Evolutionary conservation across 2,329 filamentous ascomycete genomes (phyloP).

Genomic region (Parastagonospora avenae): DNA sequence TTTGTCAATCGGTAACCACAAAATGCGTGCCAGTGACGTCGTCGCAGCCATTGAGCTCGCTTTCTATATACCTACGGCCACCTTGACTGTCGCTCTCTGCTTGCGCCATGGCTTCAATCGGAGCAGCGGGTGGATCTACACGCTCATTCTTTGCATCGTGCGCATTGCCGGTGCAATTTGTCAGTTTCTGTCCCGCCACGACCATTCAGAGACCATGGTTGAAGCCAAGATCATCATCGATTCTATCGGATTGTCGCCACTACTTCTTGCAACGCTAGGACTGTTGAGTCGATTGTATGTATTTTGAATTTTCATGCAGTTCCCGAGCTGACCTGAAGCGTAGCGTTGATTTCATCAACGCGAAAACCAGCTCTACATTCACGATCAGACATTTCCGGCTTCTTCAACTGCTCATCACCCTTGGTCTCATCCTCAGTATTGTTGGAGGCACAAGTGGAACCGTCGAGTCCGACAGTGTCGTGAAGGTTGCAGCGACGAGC

Average conservation of each 20-base stretch:
- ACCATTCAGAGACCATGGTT: constrained; percentile 48
- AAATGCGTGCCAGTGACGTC: constrained; percentile 9
- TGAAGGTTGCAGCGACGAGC: constrained; percentile 20
- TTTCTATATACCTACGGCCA: constrained; percentile 44
- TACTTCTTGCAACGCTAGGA: constrained; percentile 55
- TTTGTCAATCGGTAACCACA: background rate
- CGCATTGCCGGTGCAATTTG: constrained; percentile 58
- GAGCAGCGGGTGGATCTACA: constrained; percentile 59
- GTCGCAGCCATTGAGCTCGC: constrained; percentile 40
- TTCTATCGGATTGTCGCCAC: constrained; percentile 56
- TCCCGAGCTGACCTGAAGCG: background rate
- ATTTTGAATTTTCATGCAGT: background rate
- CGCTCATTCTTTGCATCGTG: constrained; percentile 58
- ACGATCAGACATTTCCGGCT: constrained; percentile 32
- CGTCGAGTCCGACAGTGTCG: constrained; percentile 12
- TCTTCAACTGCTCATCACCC: constrained; percentile 36
- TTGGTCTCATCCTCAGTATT: constrained; percentile 45
- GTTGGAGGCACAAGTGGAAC: constrained; percentile 18
- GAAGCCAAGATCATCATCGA: constrained; percentile 51
- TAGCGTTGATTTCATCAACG: constrained; percentile 21
- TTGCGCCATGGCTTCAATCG: constrained; percentile 47
- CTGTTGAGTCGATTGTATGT: constrained; percentile 48
- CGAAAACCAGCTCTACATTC: constrained; percentile 18
- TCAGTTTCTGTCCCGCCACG: constrained; percentile 56
- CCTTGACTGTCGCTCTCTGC: constrained; percentile 37